These are phyloP conservation scores for Fusarium nematophilum DNA, from an alignment of 2,329 filamentous ascomycete genomes.

Conservation along the genomic window DNA sequence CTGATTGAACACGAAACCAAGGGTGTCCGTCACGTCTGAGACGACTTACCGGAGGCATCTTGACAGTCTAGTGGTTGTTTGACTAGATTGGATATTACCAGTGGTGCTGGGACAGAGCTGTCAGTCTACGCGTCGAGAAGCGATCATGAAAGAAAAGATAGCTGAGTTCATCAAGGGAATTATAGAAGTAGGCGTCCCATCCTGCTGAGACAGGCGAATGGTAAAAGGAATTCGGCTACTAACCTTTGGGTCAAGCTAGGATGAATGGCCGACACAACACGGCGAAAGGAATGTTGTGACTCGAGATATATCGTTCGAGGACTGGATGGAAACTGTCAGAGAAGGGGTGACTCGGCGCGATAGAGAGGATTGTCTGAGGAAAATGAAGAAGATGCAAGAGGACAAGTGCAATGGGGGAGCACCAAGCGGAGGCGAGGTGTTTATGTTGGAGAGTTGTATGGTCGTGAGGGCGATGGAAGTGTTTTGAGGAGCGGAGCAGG, in stretches of 20 bases:
- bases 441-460: constrained; percentile 47
- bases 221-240: constrained; percentile 44
- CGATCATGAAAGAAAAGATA: constrained; percentile 18
- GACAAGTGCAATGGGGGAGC: constrained; percentile 40
- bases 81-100: constrained; percentile 36
- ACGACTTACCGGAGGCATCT: constrained; percentile 52
- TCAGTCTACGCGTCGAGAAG: constrained; percentile 43
- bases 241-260: constrained; percentile 51
- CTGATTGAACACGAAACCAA: background rate
- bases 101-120: constrained; percentile 25
- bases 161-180: constrained; percentile 12
- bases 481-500: constrained; percentile 52
- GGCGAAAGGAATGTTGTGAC: constrained; percentile 52
- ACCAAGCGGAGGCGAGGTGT: constrained; percentile 47
- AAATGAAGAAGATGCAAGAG: constrained; percentile 41
- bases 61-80: constrained; percentile 42
- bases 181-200: constrained; percentile 15
- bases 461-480: constrained; percentile 51
- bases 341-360: constrained; percentile 36
- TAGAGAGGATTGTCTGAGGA: constrained; percentile 31
- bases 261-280: constrained; percentile 48
- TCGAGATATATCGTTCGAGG: constrained; percentile 42
- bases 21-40: constrained; percentile 23
- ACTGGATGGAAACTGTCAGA: constrained; percentile 46
- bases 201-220: constrained; percentile 48